Conservation (phyloP, 2,329 filamentous ascomycete species). For the Phialophora tarda region DNA sequence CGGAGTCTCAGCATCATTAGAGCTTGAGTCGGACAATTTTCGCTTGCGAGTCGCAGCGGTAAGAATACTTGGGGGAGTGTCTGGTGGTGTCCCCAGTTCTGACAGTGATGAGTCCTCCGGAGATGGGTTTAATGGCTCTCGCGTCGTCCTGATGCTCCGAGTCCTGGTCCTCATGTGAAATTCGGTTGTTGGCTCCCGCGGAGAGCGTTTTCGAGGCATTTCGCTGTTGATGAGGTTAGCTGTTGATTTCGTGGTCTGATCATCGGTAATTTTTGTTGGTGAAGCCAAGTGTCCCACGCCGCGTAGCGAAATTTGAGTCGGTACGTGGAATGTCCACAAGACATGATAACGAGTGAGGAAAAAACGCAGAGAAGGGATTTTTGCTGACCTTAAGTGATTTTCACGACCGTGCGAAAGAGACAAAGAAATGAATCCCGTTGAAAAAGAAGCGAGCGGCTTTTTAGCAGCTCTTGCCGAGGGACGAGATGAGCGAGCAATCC, state of each 20-base stretch:
- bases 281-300: neutral
- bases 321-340: neutral
- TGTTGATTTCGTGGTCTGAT: neutral
- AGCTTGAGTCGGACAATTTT: conserved; percentile 10
- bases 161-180: conserved; percentile 36
- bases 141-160: conserved; percentile 4
- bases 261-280: neutral
- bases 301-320: neutral
- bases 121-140: conserved; percentile 17
- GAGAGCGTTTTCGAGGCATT: conserved; percentile 21
- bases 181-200: conserved; percentile 12
- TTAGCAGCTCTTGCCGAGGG: conserved; percentile 12
- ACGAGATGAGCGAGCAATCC: conserved; percentile 5
- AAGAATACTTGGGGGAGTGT: conserved; percentile 6
- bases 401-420: neutral
- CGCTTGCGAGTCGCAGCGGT: conserved; percentile 8
- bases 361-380: neutral
- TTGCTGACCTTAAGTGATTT: conserved; percentile 8
- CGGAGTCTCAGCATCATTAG: conserved; percentile 6
- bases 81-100: conserved; percentile 3
- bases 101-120: conserved; percentile 10
- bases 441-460: neutral
- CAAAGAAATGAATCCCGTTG: neutral
- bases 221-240: conserved; percentile 14
- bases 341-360: no score